A percentile compares a stretch with the other conserved stretches of the same genome.
Evolutionary conservation across 257 asterid genomes (phyloP).

Genomic region (Plectranthus barbatus): DNA sequence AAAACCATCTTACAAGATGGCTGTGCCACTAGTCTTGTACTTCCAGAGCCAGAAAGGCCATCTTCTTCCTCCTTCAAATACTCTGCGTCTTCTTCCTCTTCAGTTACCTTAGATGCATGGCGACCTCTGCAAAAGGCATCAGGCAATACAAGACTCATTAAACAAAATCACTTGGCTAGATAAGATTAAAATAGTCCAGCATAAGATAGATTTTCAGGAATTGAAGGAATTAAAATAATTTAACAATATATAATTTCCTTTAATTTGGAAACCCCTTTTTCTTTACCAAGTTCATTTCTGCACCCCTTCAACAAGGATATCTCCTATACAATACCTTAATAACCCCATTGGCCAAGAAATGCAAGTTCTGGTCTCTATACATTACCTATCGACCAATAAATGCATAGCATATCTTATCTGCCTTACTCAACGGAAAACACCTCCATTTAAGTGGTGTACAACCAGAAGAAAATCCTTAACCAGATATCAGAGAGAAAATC

Average conservation of each 20-base stretch:
- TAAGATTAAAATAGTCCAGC: neutral
- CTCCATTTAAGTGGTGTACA: neutral
- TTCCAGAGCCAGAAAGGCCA: constrained; percentile 57
- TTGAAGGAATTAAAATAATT: neutral
- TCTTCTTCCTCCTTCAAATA: constrained; percentile 88
- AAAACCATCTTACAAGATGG: constrained; percentile 73
- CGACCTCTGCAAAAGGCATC: constrained; percentile 66
- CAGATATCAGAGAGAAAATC: neutral
- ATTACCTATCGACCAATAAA: neutral
- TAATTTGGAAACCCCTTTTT: neutral
- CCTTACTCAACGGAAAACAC: neutral
- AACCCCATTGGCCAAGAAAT: neutral
- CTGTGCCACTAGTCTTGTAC: constrained; percentile 79
- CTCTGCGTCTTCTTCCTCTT: constrained; percentile 97
- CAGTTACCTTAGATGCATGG: constrained; percentile 93
- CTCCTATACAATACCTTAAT: neutral
- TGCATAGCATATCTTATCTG: neutral
- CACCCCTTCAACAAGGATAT: neutral
- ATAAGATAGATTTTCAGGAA: neutral
- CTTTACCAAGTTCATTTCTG: neutral
- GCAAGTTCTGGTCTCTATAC: neutral
- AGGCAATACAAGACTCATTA: neutral
- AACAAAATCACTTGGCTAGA: neutral
- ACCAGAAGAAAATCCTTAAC: neutral
- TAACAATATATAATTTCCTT: neutral